Evolutionary conservation across 2,329 filamentous ascomycete species (phyloP).

Genomic region (Pseudopyrenochaeta lycopersici): DNA sequence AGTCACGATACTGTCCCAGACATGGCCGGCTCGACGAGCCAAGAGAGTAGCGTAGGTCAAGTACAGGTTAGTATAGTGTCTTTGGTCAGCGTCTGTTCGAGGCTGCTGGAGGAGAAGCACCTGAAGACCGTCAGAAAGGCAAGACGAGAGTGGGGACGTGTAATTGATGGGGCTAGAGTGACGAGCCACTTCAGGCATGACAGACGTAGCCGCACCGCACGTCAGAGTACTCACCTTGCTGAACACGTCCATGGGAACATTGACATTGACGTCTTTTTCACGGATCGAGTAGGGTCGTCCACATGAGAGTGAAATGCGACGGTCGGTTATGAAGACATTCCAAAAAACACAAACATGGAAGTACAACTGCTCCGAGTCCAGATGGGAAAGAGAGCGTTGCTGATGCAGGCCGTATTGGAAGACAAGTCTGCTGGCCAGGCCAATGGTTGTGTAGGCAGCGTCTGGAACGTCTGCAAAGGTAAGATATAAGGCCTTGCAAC

Average conservation of each 20-base stretch:
- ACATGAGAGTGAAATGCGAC: conserved; percentile 40
- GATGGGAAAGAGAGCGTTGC: conserved; percentile 27
- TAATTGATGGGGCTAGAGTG: no score
- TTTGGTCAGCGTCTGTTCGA: conserved; percentile 16
- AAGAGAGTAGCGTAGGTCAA: conserved; percentile 33
- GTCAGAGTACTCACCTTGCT: conserved; percentile 26
- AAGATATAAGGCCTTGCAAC: conserved; percentile 37
- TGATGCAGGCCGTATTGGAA: conserved; percentile 41
- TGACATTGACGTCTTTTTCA: conserved; percentile 38
- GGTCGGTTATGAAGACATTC: conserved; percentile 37
- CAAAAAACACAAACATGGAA: conserved; percentile 41
- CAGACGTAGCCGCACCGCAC: no score
- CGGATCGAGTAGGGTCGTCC: conserved; percentile 41
- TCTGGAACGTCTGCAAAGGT: conserved; percentile 35
- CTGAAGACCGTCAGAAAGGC: conserved; percentile 1
- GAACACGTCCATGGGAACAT: conserved; percentile 25
- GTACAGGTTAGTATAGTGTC: conserved; percentile 26
- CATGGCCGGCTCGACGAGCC: conserved; percentile 32
- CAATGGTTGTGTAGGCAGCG: conserved; percentile 40
- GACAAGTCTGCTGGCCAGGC: conserved; percentile 36
- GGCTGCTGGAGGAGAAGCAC: conserved; percentile 21
- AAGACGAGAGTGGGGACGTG: not conserved
- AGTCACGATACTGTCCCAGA: conserved; percentile 31
- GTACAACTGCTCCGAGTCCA: conserved; percentile 24
- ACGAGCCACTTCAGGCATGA: no score